Evolutionary conservation across 2,329 filamentous ascomycete genomes (phyloP).

Genomic region (Tolypocladium ovalisporum): DNA sequence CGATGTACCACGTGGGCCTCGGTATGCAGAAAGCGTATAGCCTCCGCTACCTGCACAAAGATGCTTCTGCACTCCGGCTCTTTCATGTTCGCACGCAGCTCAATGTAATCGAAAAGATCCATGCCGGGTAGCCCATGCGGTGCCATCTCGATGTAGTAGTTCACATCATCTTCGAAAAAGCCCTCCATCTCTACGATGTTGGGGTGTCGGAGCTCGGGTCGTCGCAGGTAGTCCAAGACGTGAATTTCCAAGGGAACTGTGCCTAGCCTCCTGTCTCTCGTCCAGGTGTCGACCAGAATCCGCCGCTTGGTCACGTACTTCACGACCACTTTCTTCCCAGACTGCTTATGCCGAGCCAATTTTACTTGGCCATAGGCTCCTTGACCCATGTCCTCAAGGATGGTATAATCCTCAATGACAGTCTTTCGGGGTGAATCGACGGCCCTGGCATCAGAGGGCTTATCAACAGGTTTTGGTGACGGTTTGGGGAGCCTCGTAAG

Average conservation of each 20-base stretch:
- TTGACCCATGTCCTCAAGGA: slow-evolving; percentile 96
- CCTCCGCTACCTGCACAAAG: slow-evolving; percentile 83
- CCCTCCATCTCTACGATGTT: slow-evolving; percentile 66
- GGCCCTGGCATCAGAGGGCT: slow-evolving; percentile 22
- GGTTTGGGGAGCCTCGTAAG: slow-evolving; percentile 30
- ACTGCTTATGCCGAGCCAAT: slow-evolving; percentile 74
- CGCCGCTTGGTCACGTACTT: slow-evolving; percentile 97
- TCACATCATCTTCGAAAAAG: slow-evolving; percentile 70
- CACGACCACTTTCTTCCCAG: slow-evolving; percentile 76
- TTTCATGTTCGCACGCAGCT: slow-evolving; percentile 91
- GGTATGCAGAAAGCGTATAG: slow-evolving; percentile 82
- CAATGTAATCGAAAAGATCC: slow-evolving; percentile 98
- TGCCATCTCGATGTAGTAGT: slow-evolving; percentile 98
- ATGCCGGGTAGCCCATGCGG: slow-evolving; percentile 93
- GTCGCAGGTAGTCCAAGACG: slow-evolving; percentile 82
- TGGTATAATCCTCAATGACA: slow-evolving; percentile 78
- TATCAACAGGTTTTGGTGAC: slow-evolving; percentile 18
- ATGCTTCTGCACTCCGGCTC: slow-evolving; percentile 90
- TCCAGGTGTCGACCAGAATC: slow-evolving; percentile 98
- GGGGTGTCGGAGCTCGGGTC: slow-evolving; percentile 55
- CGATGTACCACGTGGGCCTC: slow-evolving; percentile 89
- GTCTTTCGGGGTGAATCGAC: slow-evolving; percentile 51
- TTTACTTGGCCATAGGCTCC: slow-evolving; percentile 98
- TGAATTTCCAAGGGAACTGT: slow-evolving; percentile 97
- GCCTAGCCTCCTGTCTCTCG: slow-evolving; percentile 79